Evolutionary conservation across 1,284 basidiomycete genomes (phyloP), one percentile per base, ranked within the genome.

Genomic region (Chiua sp.): DNA sequence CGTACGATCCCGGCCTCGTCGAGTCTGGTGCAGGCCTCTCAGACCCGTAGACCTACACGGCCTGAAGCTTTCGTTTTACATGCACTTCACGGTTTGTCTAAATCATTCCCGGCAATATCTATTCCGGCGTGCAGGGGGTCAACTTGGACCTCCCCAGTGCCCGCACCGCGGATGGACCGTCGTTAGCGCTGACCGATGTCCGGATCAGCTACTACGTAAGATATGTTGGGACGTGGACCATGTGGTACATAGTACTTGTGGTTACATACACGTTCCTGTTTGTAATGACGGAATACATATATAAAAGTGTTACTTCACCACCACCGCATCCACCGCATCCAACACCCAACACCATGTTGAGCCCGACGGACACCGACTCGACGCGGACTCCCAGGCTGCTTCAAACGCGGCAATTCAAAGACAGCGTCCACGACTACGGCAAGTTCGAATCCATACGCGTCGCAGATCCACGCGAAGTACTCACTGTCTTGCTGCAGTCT

Each of bases 361-460:
- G 11, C 49, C 63, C 56, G 64, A 13, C 63, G 0, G 55, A 66
- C n/a, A 0, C 47, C 0, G 61, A 51, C 26, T 53, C 53, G 23
- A 55, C 37, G 33, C 57, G 51, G n/a, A 51, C 30, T 6, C 30
- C 33, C 12, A 60, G 65, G 4, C 12, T 51, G 18, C 30, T 47
- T n/a, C 67, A 62, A n/a, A 65, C 61, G n/a, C 60, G 73, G 7
- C 59, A 69, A 7, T 75, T 73, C 65, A 75, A 75, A 60, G 71
- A 73, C 61, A 62, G 68, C 53, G 73, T 73, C 30, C 71, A 72
- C 57, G 72, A 75, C 68, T 72, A 72, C 57, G 72, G 73, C 66
- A 48, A 55, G 73, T 53, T 20, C 16, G 7, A n/a, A 32, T 28
- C 56, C 3, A 23, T 18, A 11, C 51, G 28, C 22, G 15, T 13